A percentile compares a stretch with the other conserved stretches of the same genome.
These are phyloP conservation scores for Calocybe gangraenosa DNA, from an alignment of 768 basidiomycete genomes.

Conservation along the genomic window DNA sequence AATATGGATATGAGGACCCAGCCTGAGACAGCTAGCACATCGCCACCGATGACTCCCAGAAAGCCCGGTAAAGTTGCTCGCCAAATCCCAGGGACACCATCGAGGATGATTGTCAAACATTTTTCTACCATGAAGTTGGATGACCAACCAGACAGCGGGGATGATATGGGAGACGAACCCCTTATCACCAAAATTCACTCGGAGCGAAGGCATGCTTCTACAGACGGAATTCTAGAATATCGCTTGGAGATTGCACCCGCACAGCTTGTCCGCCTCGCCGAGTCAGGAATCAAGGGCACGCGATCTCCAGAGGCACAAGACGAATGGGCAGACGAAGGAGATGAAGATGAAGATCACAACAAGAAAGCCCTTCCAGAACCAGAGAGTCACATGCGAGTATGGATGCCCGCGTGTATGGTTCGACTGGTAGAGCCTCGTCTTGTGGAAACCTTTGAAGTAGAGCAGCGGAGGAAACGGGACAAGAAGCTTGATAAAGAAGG, in stretches of 20 bases:
- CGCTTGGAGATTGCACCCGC: conserved; percentile 73
- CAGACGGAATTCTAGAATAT: conserved; percentile 72
- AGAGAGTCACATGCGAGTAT: conserved; percentile 56
- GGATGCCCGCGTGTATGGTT: conserved; percentile 84
- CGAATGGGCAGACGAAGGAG: conserved; percentile 49
- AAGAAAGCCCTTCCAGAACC: conserved; percentile 45
- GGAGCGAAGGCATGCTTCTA: conserved; percentile 61
- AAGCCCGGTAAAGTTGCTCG: conserved; percentile 25
- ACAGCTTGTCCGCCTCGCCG: conserved; percentile 59
- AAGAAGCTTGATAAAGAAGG: conserved; percentile 44
- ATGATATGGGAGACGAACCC: conserved; percentile 31
- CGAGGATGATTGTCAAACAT: conserved; percentile 52
- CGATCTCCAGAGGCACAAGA: conserved; percentile 45
- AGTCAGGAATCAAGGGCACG: conserved; percentile 61
- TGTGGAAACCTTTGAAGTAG: conserved; percentile 56
- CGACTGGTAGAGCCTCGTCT: conserved; percentile 60
- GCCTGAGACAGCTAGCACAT: background rate
- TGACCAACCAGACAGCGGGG: conserved; percentile 23
- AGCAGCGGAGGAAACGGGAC: conserved; percentile 39
- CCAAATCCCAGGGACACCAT: conserved; percentile 39
- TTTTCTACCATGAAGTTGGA: conserved; percentile 44
- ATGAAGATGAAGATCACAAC: conserved; percentile 29
- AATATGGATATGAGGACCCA: conserved; percentile 33
- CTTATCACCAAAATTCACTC: conserved; percentile 68
- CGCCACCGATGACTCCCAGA: conserved; percentile 34